Percentiles rank a stretch among this genome's conserved stretches.
These are phyloP conservation scores for Epichloe typhina DNA, from an alignment of 2,329 filamentous ascomycete species.

Conservation along the genomic window DNA sequence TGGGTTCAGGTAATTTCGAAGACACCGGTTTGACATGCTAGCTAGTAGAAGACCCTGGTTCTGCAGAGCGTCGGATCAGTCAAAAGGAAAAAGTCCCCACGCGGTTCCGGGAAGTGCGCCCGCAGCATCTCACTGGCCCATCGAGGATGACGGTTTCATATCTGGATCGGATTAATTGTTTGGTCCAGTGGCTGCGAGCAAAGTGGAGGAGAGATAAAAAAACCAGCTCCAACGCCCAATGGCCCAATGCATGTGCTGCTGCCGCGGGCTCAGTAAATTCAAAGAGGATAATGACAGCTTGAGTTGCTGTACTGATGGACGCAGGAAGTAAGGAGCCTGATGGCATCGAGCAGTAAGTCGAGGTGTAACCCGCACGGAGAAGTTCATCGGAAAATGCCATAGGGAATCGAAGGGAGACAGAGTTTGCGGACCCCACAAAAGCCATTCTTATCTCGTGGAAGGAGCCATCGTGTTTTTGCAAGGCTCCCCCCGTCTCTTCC, in stretches of 20 bases:
- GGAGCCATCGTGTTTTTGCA: not conserved
- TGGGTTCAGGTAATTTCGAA: too few species aligned
- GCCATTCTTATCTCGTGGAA: not conserved
- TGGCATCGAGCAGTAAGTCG: too few species aligned
- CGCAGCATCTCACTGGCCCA: not conserved
- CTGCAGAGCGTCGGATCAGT: not conserved
- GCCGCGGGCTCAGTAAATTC: not conserved
- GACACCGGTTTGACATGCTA: not conserved
- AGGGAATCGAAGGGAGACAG: not conserved
- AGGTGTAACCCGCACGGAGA: too few species aligned
- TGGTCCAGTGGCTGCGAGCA: not conserved
- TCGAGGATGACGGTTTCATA: too few species aligned
- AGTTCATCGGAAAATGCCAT: too few species aligned
- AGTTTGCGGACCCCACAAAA: not conserved
- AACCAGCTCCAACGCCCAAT: too few species aligned
- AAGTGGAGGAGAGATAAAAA: too few species aligned
- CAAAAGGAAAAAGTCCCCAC: not conserved
- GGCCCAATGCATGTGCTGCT: not conserved
- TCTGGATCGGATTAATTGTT: too few species aligned
- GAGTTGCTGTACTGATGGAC: too few species aligned
- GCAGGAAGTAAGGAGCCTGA: too few species aligned
- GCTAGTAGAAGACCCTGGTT: not conserved
- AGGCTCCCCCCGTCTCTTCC: not conserved
- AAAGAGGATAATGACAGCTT: too few species aligned
- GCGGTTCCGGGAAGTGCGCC: not conserved